Percentiles rank a stretch among this genome's conserved stretches.
phyloP scores from a whole-genome alignment of 1,284 basidiomycete species.

The Sutorius eximius region DNA sequence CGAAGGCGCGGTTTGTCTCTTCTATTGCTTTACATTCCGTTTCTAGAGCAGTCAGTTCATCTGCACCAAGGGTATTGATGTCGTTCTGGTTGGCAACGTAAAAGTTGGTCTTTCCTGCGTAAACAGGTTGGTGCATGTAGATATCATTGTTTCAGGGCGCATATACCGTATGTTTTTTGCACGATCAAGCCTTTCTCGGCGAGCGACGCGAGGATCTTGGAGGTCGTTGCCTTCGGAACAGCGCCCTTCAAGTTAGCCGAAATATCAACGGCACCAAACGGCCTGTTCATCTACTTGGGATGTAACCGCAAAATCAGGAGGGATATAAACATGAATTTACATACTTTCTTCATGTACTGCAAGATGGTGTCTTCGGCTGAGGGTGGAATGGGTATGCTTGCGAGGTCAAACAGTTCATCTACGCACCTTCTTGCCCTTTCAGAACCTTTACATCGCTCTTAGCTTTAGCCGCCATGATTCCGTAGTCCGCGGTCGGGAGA shows the following conservation, averaged over 20 bases:
- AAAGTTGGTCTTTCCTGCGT: conserved; percentile 76
- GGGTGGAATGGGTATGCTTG: background rate
- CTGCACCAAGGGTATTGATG: conserved; percentile 57
- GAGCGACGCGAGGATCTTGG: conserved; percentile 76
- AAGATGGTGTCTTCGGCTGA: conserved; percentile 71
- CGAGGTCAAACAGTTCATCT: background rate
- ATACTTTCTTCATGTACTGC: conserved; percentile 70
- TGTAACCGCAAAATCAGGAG: background rate
- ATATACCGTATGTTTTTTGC: conserved; percentile 75
- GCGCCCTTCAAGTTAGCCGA: conserved; percentile 85
- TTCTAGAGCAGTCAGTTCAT: conserved; percentile 58
- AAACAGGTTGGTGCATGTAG: background rate
- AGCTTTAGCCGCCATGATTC: conserved; percentile 42
- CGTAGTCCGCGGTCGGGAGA: background rate
- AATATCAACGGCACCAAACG: conserved; percentile 81
- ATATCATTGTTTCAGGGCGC: background rate
- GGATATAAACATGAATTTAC: conserved; percentile 2
- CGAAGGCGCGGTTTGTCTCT: conserved; percentile 58
- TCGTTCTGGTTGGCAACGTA: conserved; percentile 77
- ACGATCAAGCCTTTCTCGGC: conserved; percentile 75
- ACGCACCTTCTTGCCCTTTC: conserved; percentile 68
- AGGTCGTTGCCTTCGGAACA: conserved; percentile 76
- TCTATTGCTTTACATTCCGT: conserved; percentile 54
- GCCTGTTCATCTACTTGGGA: conserved; percentile 64
- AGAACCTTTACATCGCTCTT: conserved; percentile 55